phyloP scores from a whole-genome alignment of 805 yeast genomes.

The Diddensiella transvaalensis region DNA sequence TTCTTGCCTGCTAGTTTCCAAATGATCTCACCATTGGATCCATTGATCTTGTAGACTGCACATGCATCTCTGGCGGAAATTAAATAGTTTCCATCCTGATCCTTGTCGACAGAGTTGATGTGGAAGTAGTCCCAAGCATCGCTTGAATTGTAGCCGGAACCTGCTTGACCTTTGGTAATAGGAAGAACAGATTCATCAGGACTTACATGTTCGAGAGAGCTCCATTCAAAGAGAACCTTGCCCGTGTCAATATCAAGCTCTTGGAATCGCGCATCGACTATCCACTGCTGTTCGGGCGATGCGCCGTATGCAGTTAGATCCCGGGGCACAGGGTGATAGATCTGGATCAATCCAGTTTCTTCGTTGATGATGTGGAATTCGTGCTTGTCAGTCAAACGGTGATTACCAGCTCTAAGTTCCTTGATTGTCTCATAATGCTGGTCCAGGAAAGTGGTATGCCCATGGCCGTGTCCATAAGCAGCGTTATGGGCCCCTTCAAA shows the following conservation, averaged over 20 bases:
- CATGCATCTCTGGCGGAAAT: slow-evolving; percentile 17
- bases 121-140: slow-evolving; percentile 18
- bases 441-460: slow-evolving; percentile 13
- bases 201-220: slow-evolving; percentile 12
- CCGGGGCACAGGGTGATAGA: slow-evolving; percentile 13
- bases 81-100: slow-evolving; percentile 10
- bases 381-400: slow-evolving; percentile 12
- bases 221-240: slow-evolving; percentile 15
- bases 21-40: slow-evolving; percentile 12
- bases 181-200: slow-evolving; percentile 14
- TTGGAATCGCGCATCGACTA: slow-evolving; percentile 13
- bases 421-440: slow-evolving; percentile 13
- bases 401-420: slow-evolving; percentile 13
- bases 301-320: slow-evolving; percentile 12
- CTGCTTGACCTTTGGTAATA: slow-evolving; percentile 13
- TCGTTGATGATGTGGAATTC: slow-evolving; percentile 11
- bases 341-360: slow-evolving; percentile 9
- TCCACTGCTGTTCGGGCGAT: slow-evolving; percentile 9
- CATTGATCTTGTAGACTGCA: slow-evolving; percentile 15
- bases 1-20: slow-evolving; percentile 16
- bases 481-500: slow-evolving; percentile 15
- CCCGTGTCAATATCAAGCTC: slow-evolving; percentile 16
- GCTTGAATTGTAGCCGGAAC: slow-evolving; percentile 14
- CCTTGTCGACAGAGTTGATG: slow-evolving; percentile 16
- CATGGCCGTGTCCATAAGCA: slow-evolving; percentile 18